phyloP scores from a whole-genome alignment of 345 rosid species.

The Isatis tinctoria region DNA sequence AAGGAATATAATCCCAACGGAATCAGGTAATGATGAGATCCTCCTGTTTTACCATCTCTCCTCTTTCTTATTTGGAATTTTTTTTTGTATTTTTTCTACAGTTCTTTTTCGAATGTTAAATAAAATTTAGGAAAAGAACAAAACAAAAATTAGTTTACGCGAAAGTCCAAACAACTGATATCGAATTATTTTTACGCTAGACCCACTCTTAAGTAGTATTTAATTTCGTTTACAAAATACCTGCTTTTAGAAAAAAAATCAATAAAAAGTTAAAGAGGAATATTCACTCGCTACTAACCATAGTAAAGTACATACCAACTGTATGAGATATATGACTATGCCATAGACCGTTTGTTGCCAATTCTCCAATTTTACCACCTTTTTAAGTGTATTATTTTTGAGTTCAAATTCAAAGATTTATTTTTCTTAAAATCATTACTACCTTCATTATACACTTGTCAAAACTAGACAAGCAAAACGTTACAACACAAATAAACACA shows the following conservation, averaged over 20 bases:
- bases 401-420: neutral
- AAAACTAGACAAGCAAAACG: neutral
- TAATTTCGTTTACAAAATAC: neutral
- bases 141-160: neutral
- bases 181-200: too few relatives aligned
- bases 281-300: neutral
- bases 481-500: neutral
- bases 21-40: conserved; percentile 31
- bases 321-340: neutral
- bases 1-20: conserved; percentile 35
- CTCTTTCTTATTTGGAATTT: neutral
- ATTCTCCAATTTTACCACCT: neutral
- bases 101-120: neutral
- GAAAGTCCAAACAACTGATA: neutral
- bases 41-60: conserved; percentile 11
- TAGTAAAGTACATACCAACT: conserved; percentile 3
- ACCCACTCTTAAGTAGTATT: too few relatives aligned
- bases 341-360: neutral
- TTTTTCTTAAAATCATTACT: neutral
- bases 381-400: neutral
- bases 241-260: neutral
- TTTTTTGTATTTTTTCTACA: too few relatives aligned
- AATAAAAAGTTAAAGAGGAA: neutral
- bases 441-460: neutral
- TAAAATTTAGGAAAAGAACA: too few relatives aligned